These are phyloP conservation scores for Penicillium roqueforti DNA, from an alignment of 495 filamentous ascomycete species.

Conservation along the genomic window DNA sequence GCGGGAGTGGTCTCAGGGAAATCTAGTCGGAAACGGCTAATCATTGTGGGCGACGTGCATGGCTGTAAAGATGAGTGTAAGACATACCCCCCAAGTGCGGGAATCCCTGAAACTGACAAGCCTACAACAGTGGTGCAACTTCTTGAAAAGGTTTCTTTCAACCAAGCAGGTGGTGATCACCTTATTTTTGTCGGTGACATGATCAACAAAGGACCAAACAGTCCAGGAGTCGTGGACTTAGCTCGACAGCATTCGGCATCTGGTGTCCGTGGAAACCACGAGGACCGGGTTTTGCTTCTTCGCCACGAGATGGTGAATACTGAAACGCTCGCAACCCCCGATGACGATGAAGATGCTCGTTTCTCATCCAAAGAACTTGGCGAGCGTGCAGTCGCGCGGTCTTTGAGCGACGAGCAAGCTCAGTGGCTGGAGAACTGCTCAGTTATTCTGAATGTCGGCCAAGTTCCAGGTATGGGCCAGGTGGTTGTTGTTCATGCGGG, in stretches of 20 bases:
- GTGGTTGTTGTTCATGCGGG: slow-evolving; percentile 81
- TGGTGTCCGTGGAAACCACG: slow-evolving; percentile 89
- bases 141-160: slow-evolving; percentile 63
- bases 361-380: slow-evolving; percentile 25
- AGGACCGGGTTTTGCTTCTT: slow-evolving; percentile 68
- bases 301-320: slow-evolving; percentile 38
- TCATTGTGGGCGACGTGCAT: slow-evolving; percentile 89
- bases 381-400: slow-evolving; percentile 47
- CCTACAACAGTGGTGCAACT: slow-evolving; percentile 52
- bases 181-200: slow-evolving; percentile 81
- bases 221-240: slow-evolving; percentile 69
- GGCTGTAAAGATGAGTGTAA: slow-evolving; percentile 65
- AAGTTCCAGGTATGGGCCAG: slow-evolving; percentile 52
- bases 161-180: slow-evolving; percentile 58
- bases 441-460: slow-evolving; percentile 66
- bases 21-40: slow-evolving; percentile 45
- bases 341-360: slow-evolving; percentile 14
- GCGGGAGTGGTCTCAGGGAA: slow-evolving; percentile 6
- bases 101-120: neutral
- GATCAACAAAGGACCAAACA: slow-evolving; percentile 85
- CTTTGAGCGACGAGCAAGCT: slow-evolving; percentile 56
- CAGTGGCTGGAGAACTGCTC: slow-evolving; percentile 69
- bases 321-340: slow-evolving; percentile 9
- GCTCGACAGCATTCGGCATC: slow-evolving; percentile 65
- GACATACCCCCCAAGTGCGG: slow-evolving; percentile 15